phyloP scores from a whole-genome alignment of 2,329 filamentous ascomycete genomes.

The Colletotrichum navitas region DNA sequence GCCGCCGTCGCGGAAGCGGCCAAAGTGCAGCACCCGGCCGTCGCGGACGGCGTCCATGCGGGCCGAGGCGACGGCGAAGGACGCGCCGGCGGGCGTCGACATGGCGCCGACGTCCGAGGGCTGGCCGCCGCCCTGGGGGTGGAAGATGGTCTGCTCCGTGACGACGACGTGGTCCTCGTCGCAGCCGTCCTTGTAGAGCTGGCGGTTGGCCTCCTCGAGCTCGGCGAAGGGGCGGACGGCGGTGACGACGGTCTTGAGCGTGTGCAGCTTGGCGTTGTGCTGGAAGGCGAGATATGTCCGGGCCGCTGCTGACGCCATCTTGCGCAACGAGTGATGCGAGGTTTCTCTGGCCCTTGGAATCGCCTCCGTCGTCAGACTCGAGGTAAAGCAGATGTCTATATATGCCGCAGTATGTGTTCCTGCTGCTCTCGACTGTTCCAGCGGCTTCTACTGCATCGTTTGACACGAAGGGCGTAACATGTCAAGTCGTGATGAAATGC shows the following conservation, averaged over 20 bases:
- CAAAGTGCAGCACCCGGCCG: slow-evolving; percentile 75
- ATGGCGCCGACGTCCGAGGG: slow-evolving; percentile 76
- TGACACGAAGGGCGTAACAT: slow-evolving; percentile 28
- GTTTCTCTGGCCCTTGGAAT: neutral
- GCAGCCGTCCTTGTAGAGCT: slow-evolving; percentile 69
- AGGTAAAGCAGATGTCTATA: neutral
- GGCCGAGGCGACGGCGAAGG: slow-evolving; percentile 68
- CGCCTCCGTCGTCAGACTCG: too few species aligned
- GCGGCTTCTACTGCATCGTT: neutral
- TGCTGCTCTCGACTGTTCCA: slow-evolving; percentile 4
- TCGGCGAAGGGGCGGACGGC: slow-evolving; percentile 62
- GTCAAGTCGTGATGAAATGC: slow-evolving; percentile 1
- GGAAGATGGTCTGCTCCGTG: slow-evolving; percentile 77
- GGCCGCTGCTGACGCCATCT: slow-evolving; percentile 7
- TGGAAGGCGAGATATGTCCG: slow-evolving; percentile 61
- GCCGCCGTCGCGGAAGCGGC: slow-evolving; percentile 60
- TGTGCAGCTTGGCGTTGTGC: slow-evolving; percentile 57
- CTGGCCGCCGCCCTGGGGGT: slow-evolving; percentile 81
- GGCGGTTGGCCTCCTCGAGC: slow-evolving; percentile 64
- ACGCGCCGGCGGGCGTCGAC: slow-evolving; percentile 46
- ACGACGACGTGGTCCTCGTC: slow-evolving; percentile 68
- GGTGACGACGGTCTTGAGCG: slow-evolving; percentile 58
- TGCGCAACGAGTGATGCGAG: neutral
- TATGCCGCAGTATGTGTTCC: neutral
- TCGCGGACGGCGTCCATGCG: slow-evolving; percentile 65